A percentile compares a stretch with the other conserved stretches of the same genome.
Conservation (phyloP, 306 rosid genomes). For the Rosa chinensis region DNA sequence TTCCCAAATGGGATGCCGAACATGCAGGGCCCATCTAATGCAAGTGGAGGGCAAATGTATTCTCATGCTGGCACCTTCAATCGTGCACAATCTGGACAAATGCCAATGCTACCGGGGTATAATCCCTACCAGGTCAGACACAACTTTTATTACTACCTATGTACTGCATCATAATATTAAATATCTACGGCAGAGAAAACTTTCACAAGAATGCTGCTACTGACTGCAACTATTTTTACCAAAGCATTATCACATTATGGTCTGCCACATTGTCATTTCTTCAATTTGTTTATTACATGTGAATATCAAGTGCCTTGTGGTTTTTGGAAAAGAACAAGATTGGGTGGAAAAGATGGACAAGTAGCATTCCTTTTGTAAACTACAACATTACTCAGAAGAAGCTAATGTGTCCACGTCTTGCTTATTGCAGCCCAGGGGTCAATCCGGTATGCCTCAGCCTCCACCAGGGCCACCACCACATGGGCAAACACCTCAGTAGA, state of each 20-base stretch:
- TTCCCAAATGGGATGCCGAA: slow-evolving; percentile 68
- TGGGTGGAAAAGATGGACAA: not conserved
- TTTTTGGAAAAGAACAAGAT: not conserved
- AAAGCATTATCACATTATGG: not conserved
- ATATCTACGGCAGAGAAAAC: not conserved
- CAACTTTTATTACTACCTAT: slow-evolving; percentile 12
- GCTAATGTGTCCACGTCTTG: slow-evolving; percentile 17
- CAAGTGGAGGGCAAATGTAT: slow-evolving; percentile 57
- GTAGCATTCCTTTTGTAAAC: too few relatives aligned
- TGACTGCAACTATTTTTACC: not conserved
- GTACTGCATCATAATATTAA: slow-evolving; percentile 8
- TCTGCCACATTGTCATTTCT: not conserved
- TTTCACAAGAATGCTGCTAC: not conserved
- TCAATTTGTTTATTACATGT: not conserved
- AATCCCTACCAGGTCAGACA: slow-evolving; percentile 86
- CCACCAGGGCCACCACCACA: slow-evolving; percentile 55
- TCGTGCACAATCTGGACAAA: slow-evolving; percentile 86
- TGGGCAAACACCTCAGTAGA: slow-evolving; percentile 62
- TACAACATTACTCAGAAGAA: not conserved
- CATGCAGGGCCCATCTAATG: slow-evolving; percentile 83
- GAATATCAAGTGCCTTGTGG: too few relatives aligned
- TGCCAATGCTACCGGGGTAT: slow-evolving; percentile 88
- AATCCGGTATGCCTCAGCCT: slow-evolving; percentile 72
- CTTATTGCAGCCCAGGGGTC: slow-evolving; percentile 64
- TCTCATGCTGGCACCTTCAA: slow-evolving; percentile 77